Evolutionary conservation across 768 basidiomycete genomes (phyloP), one percentile per base, ranked within the genome.

Genomic region (Kwoniella mangroviensis): DNA sequence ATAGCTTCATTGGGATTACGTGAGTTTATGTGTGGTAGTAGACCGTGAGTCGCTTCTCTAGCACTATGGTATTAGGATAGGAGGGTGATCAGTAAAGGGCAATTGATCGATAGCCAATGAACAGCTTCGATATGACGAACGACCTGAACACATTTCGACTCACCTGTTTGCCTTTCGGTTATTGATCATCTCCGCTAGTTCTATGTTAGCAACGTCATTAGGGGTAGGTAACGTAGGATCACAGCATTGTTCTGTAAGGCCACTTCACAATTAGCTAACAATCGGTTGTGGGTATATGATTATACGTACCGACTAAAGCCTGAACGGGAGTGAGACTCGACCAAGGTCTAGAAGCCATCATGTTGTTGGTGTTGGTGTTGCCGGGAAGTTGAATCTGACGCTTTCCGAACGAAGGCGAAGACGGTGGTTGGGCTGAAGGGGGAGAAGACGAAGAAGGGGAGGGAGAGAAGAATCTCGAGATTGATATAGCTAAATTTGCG

Each of bases 121-220:
- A 17, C n/a, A 70, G 24, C 19, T 62, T 26, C 43, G 24, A 63
- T 34, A 49, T 65, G 57, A 17, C 69, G 19, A 64, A 59, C 34
- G 11, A 34, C 58, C 1, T 5, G 42, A 10, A 40, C 1, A 40
- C n/a, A 24, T 34, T 57, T 53, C 34, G 6, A 85, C 91, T 73
- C 83, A 95, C 93, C 88, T 93, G 85, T 99, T 98, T 0, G 94
- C 95, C 84, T 98, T 98, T 86, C 98, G 98, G 67, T 85, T 85
- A 84, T 95, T 96, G 84, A 98, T 89, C 77, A 91, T 89, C 71
- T 98, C 95, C 15, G 94, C 94, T 41, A 98, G 89, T 83, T 98
- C 94, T 73, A 99, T 87, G 81, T 98, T 93, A 28, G 91, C 85
- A 0, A 92, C 90, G 84, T 94, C 93, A 84, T 97, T 96, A 34